Evolutionary conservation across 2,329 filamentous ascomycete species (phyloP).

Genomic region (Alternaria consortialis): DNA sequence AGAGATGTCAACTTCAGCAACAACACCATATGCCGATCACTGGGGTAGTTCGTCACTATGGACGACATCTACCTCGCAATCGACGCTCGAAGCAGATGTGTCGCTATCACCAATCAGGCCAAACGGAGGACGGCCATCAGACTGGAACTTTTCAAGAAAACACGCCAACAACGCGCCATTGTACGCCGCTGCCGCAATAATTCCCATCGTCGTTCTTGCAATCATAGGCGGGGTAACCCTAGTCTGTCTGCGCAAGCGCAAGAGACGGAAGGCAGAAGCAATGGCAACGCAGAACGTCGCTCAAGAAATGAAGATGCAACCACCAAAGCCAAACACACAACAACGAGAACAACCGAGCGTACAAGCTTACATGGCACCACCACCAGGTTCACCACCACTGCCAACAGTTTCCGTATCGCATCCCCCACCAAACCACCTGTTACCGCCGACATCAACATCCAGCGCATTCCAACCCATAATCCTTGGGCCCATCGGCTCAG

Average conservation of each 20-base stretch:
- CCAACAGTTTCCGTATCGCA: conserved; percentile 14
- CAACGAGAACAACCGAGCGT: conserved; percentile 13
- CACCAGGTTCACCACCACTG: conserved; percentile 7
- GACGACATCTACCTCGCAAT: conserved; percentile 3
- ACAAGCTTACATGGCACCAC: conserved; percentile 33
- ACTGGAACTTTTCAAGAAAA: conserved; percentile 10
- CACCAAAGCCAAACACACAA: conserved; percentile 25
- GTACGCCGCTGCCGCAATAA: conserved; percentile 36
- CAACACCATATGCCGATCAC: conserved; percentile 10
- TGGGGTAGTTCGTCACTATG: neutral
- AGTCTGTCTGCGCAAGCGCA: conserved; percentile 45
- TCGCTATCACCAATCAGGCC: conserved; percentile 6
- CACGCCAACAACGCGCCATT: conserved; percentile 21
- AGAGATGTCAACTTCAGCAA: conserved; percentile 3
- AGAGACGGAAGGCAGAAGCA: conserved; percentile 28
- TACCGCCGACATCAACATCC: conserved; percentile 25
- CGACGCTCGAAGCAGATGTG: neutral
- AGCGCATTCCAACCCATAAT: conserved; percentile 42
- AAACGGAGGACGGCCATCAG: conserved; percentile 1
- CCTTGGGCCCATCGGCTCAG: conserved; percentile 44
- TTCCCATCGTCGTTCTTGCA: conserved; percentile 37
- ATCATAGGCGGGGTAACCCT: conserved; percentile 35
- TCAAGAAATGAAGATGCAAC: conserved; percentile 42
- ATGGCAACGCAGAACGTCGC: conserved; percentile 11
- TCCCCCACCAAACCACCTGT: conserved; percentile 23